Base-by-base conservation (phyloP, 2,329 filamentous ascomycete genomes). In the Colletotrichum lindemuthianum region DNA sequence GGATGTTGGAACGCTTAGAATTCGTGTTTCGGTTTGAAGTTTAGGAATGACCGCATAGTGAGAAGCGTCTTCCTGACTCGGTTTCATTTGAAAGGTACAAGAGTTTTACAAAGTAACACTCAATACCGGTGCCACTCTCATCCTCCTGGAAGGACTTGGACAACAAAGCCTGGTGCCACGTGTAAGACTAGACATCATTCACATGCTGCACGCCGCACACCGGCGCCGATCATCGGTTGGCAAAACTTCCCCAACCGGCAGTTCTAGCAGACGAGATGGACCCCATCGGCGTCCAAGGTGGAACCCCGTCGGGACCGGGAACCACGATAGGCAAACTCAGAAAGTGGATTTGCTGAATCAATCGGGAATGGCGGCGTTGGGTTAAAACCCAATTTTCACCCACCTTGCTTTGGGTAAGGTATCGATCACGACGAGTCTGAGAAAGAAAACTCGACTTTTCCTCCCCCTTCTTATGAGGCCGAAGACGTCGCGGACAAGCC, bases 331-430 rank as follows among this genome's bases (percentile, higher is more conserved):
- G 13, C 51, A 59, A 51, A 51, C 15, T 52, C 47, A 37, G 37
- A 32, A 59, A 39, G 56, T 59, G 56, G 56, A 48, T 59, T 52
- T 24, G 24, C 16, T 52, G 39, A 48, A 52, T 59, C 37, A 58
- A 58, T 58, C 15, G n/a, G 55, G n/a, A 8, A 13, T 63, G 36
- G 44, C 48, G 55, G 47, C 47, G 40, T 59, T 59, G 47, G 48
- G 56, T 41, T 45, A 15, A 45, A 52, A 52, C 48, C 56, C 56
- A 52, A 58, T 58, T 58, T 58, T 58, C 55, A 40, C 45, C 45
- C 45, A 58, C 55, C 24, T 24, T 45, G 24, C 43, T n/a, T 45
- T 45, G 16, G 9, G 11, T n/a, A 32, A 10, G 9, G 11, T n/a
- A 32, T 32, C 43, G 15, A 10, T 8, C 15, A 11, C 15, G 24